Conservation (phyloP, 257 asterid genomes). For the Solanum arcanum region DNA sequence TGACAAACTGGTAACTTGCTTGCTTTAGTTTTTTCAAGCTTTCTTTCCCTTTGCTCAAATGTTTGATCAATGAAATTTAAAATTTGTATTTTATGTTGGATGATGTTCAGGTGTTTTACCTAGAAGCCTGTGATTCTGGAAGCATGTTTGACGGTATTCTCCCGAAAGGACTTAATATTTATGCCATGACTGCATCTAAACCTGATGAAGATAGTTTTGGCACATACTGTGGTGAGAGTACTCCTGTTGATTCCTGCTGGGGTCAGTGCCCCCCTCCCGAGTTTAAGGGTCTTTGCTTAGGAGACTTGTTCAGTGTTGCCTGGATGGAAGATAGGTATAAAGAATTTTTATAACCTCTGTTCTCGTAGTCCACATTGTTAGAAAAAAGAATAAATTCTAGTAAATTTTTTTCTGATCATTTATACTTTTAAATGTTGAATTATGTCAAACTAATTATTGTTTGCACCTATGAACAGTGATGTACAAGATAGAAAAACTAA, state of each 20-base stretch:
- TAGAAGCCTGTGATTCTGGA: slow-evolving; percentile 96
- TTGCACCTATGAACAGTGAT: neutral
- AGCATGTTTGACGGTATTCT: slow-evolving; percentile 93
- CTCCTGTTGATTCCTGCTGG: slow-evolving; percentile 66
- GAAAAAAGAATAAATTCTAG: neutral
- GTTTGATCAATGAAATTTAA: neutral
- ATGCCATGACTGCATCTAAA: slow-evolving; percentile 87
- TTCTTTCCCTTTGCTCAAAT: neutral
- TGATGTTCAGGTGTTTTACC: slow-evolving; percentile 54
- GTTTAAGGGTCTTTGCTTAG: slow-evolving; percentile 9
- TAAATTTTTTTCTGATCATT: neutral
- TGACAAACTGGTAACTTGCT: slow-evolving; percentile 54
- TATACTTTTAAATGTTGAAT: neutral
- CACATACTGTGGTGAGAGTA: slow-evolving; percentile 86
- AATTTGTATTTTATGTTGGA: neutral
- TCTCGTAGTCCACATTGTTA: neutral
- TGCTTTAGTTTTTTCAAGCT: neutral
- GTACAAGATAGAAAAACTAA: neutral
- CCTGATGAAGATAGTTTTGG: slow-evolving; percentile 95
- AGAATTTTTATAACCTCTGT: neutral
- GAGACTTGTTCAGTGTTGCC: slow-evolving; percentile 85
- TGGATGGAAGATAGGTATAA: slow-evolving; percentile 95
- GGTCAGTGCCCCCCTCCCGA: neutral
- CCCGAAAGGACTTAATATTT: slow-evolving; percentile 67
- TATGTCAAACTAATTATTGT: neutral